Base-by-base conservation (phyloP, 768 basidiomycete genomes). In the Lentinula sp. region DNA sequence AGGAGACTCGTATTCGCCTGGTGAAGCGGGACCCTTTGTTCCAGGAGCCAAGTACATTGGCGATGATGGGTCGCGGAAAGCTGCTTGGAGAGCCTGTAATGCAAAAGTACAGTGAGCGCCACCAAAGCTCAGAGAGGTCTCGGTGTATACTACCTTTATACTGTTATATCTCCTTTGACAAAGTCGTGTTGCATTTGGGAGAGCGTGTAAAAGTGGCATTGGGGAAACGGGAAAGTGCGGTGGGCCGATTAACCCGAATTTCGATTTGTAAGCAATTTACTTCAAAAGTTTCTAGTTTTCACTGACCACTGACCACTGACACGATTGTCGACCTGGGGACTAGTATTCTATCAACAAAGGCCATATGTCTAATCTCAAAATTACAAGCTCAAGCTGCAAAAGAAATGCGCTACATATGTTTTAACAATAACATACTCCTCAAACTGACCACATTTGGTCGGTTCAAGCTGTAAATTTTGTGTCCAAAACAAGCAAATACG, bases 1-100 rank as follows among this genome's bases (percentile, higher is more conserved):
- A 7, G 34, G 70, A 64, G 31, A 63, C 72, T 28, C 66, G 18
- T 65, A 63, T 40, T 80, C 78, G 61, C 87, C 81, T 4, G 86
- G 84, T 0, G 83, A 83, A 2, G 77, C 79, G 42, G 87, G 88
- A 1, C 87, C 87, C 63, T 72, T 69, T 11, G 79, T 74, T 7
- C 87, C 86, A 31, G 84, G 84, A 2, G 83, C 74, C 51, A 88
- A 75, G 62, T 87, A 76, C 65, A 81, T 89, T n/a, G 87, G 87
- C 1, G 86, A 87, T 0, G 76, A 73, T 2, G 85, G 85, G 64
- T 89, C 83, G 35, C 78, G 77, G 66, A 88, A 88, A 10, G 81
- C 81, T 5, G 79, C 80, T 67, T 79, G 84, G 6, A 89, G 77
- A n/a, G 77, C 78, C 87, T 89, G 65, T 0, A 50, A 13, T 89